A percentile compares a stretch with the other conserved stretches of the same genome.
Evolutionary conservation across 1,284 basidiomycete genomes (phyloP).

Genomic region (Blastosporella zonata): DNA sequence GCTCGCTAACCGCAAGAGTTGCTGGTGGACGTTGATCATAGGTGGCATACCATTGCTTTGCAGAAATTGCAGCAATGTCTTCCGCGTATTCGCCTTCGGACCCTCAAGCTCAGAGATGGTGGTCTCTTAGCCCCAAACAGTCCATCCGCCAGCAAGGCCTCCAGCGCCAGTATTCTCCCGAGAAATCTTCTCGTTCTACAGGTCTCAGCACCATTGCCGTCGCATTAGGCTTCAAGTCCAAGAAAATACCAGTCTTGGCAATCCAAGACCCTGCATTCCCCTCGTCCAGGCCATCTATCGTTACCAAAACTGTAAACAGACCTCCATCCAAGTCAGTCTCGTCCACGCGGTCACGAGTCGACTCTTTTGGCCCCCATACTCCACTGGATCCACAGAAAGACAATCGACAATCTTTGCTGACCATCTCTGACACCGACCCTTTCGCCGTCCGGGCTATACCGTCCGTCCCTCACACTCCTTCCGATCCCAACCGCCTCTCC

Average conservation of each 20-base stretch:
- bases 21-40: constrained; percentile 7
- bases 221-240: constrained; percentile 61
- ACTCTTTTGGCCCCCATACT: constrained; percentile 49
- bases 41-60: constrained; percentile 14
- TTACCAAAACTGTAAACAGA: constrained; percentile 31
- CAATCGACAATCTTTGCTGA: constrained; percentile 54
- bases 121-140: constrained; percentile 33
- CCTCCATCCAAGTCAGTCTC: constrained; percentile 52
- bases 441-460: constrained; percentile 52
- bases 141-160: constrained; percentile 22
- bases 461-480: constrained; percentile 36
- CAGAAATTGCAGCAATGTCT: no score
- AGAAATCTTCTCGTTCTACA: constrained; percentile 30
- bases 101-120: constrained; percentile 35
- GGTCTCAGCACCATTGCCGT: constrained; percentile 50
- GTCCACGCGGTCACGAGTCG: constrained; percentile 45
- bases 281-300: constrained; percentile 25
- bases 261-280: constrained; percentile 46
- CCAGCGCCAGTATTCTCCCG: constrained; percentile 25
- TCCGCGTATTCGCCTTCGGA: constrained; percentile 28
- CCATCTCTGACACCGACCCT: constrained; percentile 60
- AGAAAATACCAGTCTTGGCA: constrained; percentile 50
- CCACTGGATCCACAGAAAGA: constrained; percentile 46
- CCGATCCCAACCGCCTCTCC: constrained; percentile 44
- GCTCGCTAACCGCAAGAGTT: constrained; percentile 7